Percentiles rank a stretch among this genome's conserved stretches.
Evolutionary conservation across 2,329 filamentous ascomycete species (phyloP).

Genomic region (Diaporthe eres): DNA sequence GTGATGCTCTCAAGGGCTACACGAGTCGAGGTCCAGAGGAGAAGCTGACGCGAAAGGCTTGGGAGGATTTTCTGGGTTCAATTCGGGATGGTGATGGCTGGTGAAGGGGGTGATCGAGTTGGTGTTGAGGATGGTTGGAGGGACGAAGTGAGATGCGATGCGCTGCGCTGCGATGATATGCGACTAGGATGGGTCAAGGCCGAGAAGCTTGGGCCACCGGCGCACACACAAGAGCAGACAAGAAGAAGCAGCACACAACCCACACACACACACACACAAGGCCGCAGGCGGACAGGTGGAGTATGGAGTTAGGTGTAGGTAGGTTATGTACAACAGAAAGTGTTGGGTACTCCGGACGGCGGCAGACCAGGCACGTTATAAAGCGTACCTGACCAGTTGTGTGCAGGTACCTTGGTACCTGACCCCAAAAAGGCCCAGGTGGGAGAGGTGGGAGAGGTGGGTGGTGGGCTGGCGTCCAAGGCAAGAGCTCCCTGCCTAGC

Average conservation of each 20-base stretch:
- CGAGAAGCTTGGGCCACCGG: slow-evolving; percentile 35
- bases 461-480: not conserved
- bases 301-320: not conserved
- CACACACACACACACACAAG: not conserved
- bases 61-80: not conserved
- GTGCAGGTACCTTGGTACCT: not conserved
- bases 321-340: not conserved
- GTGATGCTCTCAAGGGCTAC: slow-evolving; percentile 1
- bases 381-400: not conserved
- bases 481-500: slow-evolving; percentile 30
- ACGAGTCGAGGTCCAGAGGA: not conserved
- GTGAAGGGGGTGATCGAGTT: not conserved
- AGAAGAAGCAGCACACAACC: not conserved
- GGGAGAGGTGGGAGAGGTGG: not conserved
- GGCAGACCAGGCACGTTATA: not conserved
- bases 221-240: not conserved
- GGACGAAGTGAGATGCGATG: slow-evolving; percentile 11
- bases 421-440: not conserved
- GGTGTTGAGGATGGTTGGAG: slow-evolving; percentile 7
- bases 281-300: slow-evolving; percentile 8
- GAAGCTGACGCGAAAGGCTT: not conserved
- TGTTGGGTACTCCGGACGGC: not conserved
- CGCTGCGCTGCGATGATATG: slow-evolving; percentile 6
- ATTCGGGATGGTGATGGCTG: slow-evolving; percentile 3
- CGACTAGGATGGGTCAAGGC: slow-evolving; percentile 3